Evolutionary conservation across 371 early-diverging fungal species (phyloP), one percentile per base, ranked within the genome.

Genomic region (Paraphysoderma sedebokerense): DNA sequence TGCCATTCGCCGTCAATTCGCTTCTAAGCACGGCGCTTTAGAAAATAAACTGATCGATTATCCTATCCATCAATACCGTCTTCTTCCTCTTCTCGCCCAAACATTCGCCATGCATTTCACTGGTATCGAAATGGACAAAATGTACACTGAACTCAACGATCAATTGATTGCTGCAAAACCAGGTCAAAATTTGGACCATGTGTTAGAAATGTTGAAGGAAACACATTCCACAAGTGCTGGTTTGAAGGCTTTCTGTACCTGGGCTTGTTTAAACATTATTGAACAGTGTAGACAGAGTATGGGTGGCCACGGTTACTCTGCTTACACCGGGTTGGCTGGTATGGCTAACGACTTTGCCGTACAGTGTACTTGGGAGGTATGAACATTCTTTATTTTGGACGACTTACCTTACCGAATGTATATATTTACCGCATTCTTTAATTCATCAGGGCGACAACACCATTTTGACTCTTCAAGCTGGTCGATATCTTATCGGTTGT

Each of bases 221-320:
- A 81, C 88, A 3, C 92, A 92, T 55, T 82, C 87, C 7, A 90
- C 91, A 44, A 76, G 77, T 45, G 88, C 90, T 15, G 92, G 92
- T 35, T 71, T 92, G 49, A 92, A 92, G 67, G 87, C 89, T n/a
- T 87, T 87, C 57, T 87, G 90, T 63, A 92, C 92, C 5, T 90
- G 90, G 86, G 81, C 75, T 54, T 77, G 81, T 40, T 68, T 89
- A 32, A 77, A 71, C 54, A 85, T 81, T 30, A 88, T 87, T 45
- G 90, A 92, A 60, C 80, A 85, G 51, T 87, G 88, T 60, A 74
- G 92, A 26, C 90, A 90, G 66, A 67, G 87, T 8, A 72, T 85
- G 48, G 92, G 92, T 50, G 85, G 92, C 17, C 92, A 90, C 56
- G 92, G 92, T 11, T 92, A 92, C 67, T 83, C 84, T 34, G 76